Evolutionary conservation across 805 yeast species (phyloP).

Genomic region (Priceomyces haplophilus): DNA sequence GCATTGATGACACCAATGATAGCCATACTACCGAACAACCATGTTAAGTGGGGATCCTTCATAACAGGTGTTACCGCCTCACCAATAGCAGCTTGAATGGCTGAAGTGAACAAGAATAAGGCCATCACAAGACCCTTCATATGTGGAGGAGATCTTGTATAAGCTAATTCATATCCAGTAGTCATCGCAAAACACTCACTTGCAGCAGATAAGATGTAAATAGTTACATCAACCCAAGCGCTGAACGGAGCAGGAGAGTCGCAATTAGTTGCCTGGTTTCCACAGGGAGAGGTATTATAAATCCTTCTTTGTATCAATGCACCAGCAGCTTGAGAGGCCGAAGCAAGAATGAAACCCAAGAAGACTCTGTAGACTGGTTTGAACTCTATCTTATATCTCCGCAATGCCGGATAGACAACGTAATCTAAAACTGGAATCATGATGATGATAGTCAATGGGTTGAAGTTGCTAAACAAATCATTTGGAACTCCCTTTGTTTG

Average conservation of each 20-base stretch:
- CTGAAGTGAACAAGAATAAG: constrained; percentile 40
- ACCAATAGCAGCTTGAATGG: constrained; percentile 47
- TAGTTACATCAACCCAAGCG: constrained; percentile 26
- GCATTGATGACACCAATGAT: constrained; percentile 33
- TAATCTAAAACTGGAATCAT: constrained; percentile 51
- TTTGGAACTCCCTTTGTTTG: constrained; percentile 52
- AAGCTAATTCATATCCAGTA: constrained; percentile 54
- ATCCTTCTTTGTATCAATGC: constrained; percentile 49
- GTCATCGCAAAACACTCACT: constrained; percentile 53
- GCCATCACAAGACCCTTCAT: constrained; percentile 54
- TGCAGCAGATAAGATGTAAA: constrained; percentile 44
- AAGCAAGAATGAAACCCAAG: constrained; percentile 48
- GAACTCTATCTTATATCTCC: constrained; percentile 40
- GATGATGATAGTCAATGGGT: constrained; percentile 52
- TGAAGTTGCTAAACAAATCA: constrained; percentile 53
- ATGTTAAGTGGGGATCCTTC: constrained; percentile 39
- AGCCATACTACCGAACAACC: constrained; percentile 41
- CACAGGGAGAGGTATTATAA: constrained; percentile 52
- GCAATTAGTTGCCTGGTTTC: constrained; percentile 42
- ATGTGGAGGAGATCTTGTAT: constrained; percentile 48
- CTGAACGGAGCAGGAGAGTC: constrained; percentile 25
- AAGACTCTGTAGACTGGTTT: constrained; percentile 44
- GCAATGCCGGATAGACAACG: constrained; percentile 44
- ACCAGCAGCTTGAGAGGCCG: constrained; percentile 46
- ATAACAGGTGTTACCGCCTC: constrained; percentile 41